Base-by-base conservation (phyloP, 1,284 basidiomycete genomes). In the Irpex rosettiformis region DNA sequence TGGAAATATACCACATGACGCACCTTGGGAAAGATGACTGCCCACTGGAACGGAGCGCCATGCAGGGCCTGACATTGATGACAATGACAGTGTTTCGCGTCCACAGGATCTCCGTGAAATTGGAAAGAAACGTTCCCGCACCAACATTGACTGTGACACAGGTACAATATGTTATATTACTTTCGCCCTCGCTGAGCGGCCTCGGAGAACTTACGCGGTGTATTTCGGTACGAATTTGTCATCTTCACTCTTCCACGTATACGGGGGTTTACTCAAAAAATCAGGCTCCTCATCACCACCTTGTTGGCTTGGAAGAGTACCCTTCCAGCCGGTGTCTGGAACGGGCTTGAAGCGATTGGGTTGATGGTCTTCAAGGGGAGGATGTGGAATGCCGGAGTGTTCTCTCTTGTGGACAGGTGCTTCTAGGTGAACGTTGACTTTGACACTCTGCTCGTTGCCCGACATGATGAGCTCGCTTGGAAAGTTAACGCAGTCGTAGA, bases 11-110 rank as follows among this genome's bases (percentile, higher is more conserved):
- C 22, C 13, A 30, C 28, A 43, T 37, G 30, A 28, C 40, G 10
- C 7, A 66, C 68, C 65, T 72, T 72, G 8, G 70, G 69, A 45
- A 71, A 72, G 24, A 72, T 72, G 28, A 73, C 71, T 2, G 71
- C 71, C 71, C 72, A 73, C 47, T 74, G 72, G 57, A 73, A 73
- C 0, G 73, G 72, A 6, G 71, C 71, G 13, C 72, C 68, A 52
- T 73, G 72, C 2, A 72, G 61, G 29, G 63, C 64, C 58, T 73
- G 72, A 42, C 70, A 73, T 52, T 73, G 68, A 3, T 62, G 60
- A 54, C 70, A 73, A 58, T 73, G 70, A 58, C 71, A 73, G 54
- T 69, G 62, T 52, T 74, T 74, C 10, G 72, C 71, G 49, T 73
- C 69, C 8, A 73, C 42, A 0, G 72, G 72, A 52, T 73, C 66